These are phyloP conservation scores for Endoconidiophora polonica DNA, from an alignment of 2,329 filamentous ascomycete genomes.

Conservation along the genomic window DNA sequence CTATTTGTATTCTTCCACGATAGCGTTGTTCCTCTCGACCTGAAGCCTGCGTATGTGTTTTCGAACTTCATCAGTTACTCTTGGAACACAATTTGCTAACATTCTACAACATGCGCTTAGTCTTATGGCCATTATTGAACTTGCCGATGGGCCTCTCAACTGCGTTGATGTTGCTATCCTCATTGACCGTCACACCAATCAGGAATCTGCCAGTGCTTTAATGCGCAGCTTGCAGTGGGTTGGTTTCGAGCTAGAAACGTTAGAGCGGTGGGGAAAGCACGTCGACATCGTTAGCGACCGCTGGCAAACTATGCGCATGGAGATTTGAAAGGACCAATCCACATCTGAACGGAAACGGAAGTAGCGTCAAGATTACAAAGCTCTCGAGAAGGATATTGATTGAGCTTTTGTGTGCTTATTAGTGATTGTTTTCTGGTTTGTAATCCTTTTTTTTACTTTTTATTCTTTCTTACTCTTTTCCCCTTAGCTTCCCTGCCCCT, in stretches of 20 bases:
- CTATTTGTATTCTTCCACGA: conserved; percentile 79
- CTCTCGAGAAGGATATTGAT: too few relatives aligned
- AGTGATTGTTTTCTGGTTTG: too few relatives aligned
- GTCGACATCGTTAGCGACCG: conserved; percentile 52
- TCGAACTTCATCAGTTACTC: background rate
- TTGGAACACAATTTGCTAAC: conserved; percentile 18
- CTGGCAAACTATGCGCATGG: conserved; percentile 84
- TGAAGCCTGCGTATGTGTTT: conserved; percentile 66
- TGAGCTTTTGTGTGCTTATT: too few relatives aligned
- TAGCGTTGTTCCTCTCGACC: conserved; percentile 52
- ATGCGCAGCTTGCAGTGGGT: conserved; percentile 84
- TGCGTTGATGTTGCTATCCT: conserved; percentile 68
- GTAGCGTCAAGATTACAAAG: too few relatives aligned
- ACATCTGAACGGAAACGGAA: too few relatives aligned
- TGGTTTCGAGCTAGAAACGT: conserved; percentile 67
- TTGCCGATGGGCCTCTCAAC: conserved; percentile 59
- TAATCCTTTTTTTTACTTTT: too few relatives aligned
- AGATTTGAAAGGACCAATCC: conserved; percentile 36
- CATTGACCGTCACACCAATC: conserved; percentile 53
- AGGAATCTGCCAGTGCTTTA: conserved; percentile 46
- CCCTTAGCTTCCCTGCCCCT: background rate
- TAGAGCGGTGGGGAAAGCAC: conserved; percentile 56
- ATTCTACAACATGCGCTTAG: conserved; percentile 24
- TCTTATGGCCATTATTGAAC: conserved; percentile 78
- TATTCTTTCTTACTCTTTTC: too few relatives aligned